A percentile compares a stretch with the other conserved stretches of the same genome.
phyloP scores from a whole-genome alignment of 352 stramenopile species.

The Lagenidium sp. region DNA sequence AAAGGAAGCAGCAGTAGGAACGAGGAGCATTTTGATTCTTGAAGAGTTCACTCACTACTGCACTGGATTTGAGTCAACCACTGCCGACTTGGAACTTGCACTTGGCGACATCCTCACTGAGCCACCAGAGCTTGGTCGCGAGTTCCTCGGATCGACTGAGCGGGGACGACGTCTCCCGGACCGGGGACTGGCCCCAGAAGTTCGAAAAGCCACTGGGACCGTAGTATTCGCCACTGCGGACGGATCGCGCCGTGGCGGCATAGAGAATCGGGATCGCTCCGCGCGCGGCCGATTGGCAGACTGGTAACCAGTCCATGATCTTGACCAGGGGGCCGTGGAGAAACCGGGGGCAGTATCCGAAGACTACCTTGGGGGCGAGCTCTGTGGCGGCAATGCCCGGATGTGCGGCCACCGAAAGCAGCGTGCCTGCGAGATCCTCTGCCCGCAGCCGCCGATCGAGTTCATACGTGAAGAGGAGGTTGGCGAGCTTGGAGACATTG shows the following conservation, averaged over 20 bases:
- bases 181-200: conserved; percentile 3
- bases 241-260: conserved; percentile 7
- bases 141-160: conserved; percentile 13
- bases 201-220: conserved; percentile 10
- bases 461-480: conserved; percentile 38
- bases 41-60: no score
- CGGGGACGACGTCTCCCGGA: conserved; percentile 7
- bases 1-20: no score
- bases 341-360: conserved; percentile 16
- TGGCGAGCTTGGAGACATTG: conserved; percentile 26
- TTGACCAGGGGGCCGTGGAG: conserved; percentile 8
- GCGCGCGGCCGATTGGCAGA: conserved; percentile 5
- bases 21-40: no score
- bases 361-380: conserved; percentile 11
- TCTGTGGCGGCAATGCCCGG: conserved; percentile 15
- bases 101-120: conserved; percentile 9
- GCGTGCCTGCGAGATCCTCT: conserved; percentile 10
- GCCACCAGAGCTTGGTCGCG: conserved; percentile 12
- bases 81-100: conserved; percentile 11
- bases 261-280: conserved; percentile 10
- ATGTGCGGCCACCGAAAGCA: conserved; percentile 22
- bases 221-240: conserved; percentile 11
- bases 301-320: conserved; percentile 4
- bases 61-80: no score
- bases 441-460: conserved; percentile 20